Evolutionary conservation across 768 basidiomycete species (phyloP), one percentile per base, ranked within the genome.

Genomic region (Leccinum arenicola): DNA sequence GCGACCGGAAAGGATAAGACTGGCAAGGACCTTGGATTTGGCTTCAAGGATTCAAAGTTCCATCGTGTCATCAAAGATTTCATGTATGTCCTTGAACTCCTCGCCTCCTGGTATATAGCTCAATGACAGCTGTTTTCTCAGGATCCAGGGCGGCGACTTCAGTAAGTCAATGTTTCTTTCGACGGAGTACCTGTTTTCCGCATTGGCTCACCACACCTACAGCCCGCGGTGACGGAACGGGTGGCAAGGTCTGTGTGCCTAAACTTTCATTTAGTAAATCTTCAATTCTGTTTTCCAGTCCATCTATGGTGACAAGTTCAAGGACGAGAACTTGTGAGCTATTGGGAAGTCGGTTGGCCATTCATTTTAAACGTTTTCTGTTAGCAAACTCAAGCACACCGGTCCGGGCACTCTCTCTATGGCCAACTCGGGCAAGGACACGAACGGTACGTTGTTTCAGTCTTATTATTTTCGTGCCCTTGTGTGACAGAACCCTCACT

Each of bases 111-210:
- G 5, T 35, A 35, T 35, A 35, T 35, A 4, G 12, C 7, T 35
- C 27, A 29, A 11, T 63, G 9, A 59, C 47, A 59, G 9, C 5
- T 35, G 9, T 25, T 52, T 43, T 33, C 59, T 64, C 61, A 92
- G 91, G 92, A 94, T 96, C 66, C 95, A 98, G 78, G 95, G 95
- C 68, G 96, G 96, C 77, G 96, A 98, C 78, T 99, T 98, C 77
- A 97, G 92, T 90, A 73, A 67, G 90, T 83, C 21, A 15, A 58
- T 11, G 19, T 35, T 60, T 54, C 10, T 43, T 43, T 35, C 52
- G 60, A 65, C 48, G 55, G 3, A 61, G 64, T 47, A 58, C 66
- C 52, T 59, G 54, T 27, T 64, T 59, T 55, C 57, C 25, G 71
- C 43, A 35, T 51, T 64, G 49, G 53, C 45, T 17, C 27, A n/a